Conservation (phyloP, 345 rosid genomes). For the Citrus trifoliata region DNA sequence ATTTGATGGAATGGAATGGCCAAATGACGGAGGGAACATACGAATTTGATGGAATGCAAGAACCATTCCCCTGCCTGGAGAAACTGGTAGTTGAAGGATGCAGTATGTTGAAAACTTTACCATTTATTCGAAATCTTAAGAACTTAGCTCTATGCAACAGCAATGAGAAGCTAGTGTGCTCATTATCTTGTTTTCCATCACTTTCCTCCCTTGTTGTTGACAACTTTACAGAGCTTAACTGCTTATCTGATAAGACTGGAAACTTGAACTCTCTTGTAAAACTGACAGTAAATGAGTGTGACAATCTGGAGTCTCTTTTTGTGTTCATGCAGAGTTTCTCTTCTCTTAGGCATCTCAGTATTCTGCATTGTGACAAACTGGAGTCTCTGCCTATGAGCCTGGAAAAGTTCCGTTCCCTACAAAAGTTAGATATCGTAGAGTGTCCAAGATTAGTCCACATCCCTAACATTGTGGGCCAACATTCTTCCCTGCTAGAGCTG, state of each 20-base stretch:
- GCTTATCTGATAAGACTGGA: not conserved
- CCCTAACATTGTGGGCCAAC: slow-evolving; percentile 1
- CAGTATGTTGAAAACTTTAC: slow-evolving; percentile 12
- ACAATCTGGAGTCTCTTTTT: slow-evolving; percentile 6
- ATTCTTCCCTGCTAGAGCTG: slow-evolving; percentile 15
- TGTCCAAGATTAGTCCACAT: slow-evolving; percentile 4
- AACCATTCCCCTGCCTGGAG: slow-evolving; percentile 24
- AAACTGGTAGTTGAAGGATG: slow-evolving; percentile 19
- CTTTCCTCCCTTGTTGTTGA: slow-evolving; percentile 17
- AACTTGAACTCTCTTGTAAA: not conserved
- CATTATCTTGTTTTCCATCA: not conserved
- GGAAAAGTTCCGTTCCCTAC: slow-evolving; percentile 7
- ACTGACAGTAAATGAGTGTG: slow-evolving; percentile 17
- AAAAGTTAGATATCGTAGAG: slow-evolving; percentile 16
- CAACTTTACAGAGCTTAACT: not conserved
- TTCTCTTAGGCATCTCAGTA: slow-evolving; percentile 20
- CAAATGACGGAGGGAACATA: not conserved
- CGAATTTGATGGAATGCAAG: not conserved
- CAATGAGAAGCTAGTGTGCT: slow-evolving; percentile 14
- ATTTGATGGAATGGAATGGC: slow-evolving; percentile 14
- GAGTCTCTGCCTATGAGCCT: slow-evolving; percentile 6
- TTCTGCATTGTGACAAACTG: slow-evolving; percentile 17
- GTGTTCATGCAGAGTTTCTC: not conserved
- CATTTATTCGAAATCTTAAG: slow-evolving; percentile 16
- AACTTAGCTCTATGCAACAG: slow-evolving; percentile 23